A percentile compares a stretch with the other conserved stretches of the same genome.
These are phyloP conservation scores for Pisolithus sp. DNA, from an alignment of 768 basidiomycete species.

Conservation along the genomic window DNA sequence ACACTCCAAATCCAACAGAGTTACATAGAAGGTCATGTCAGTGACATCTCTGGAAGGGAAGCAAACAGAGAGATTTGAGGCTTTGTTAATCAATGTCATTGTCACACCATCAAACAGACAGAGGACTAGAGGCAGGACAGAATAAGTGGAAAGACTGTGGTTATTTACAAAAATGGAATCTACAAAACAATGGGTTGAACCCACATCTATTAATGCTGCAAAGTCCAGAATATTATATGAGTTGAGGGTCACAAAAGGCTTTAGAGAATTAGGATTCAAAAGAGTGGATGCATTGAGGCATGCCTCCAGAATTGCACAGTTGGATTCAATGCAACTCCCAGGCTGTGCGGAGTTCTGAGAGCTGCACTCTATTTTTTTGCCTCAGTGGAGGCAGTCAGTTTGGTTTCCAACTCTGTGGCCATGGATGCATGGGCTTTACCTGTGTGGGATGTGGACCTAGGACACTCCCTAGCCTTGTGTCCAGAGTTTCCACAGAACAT, in stretches of 20 bases:
- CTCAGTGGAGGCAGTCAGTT: background rate
- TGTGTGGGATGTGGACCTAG: too few relatives aligned
- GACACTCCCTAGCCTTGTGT: too few relatives aligned
- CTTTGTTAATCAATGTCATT: background rate
- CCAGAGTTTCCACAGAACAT: too few relatives aligned
- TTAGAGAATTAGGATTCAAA: too few relatives aligned
- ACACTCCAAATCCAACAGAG: too few relatives aligned
- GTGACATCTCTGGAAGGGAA: too few relatives aligned
- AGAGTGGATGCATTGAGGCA: too few relatives aligned
- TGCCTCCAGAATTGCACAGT: too few relatives aligned
- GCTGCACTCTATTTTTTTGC: conserved; percentile 10
- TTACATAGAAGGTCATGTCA: too few relatives aligned
- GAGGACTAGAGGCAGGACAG: background rate
- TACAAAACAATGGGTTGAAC: background rate
- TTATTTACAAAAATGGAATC: background rate
- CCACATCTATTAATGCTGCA: background rate
- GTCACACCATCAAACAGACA: background rate
- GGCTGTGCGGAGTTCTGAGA: too few relatives aligned
- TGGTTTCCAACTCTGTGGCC: background rate
- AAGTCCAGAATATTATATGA: background rate
- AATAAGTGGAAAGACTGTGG: background rate
- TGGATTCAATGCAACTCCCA: too few relatives aligned
- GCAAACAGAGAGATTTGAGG: too few relatives aligned
- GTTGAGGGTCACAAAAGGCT: background rate
- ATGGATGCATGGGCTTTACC: background rate